Evolutionary conservation across 176 grass and related monocot species (phyloP).

Genomic region (Triticum aestivum): IWGSC_CS_RefSeq_v2.1 NC_057804.1:449938823-449939322

Average conservation of each 20-base stretch:
- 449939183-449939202: neutral
- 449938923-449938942: neutral
- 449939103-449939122: conserved; percentile 18
- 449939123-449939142: neutral
- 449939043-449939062: conserved; percentile 95
- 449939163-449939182: neutral
- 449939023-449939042: conserved; percentile 79
- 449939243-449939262: conserved; percentile 16
- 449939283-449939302: neutral
- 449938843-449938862: conserved; percentile 97
- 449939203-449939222: neutral
- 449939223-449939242: neutral
- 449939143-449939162: neutral
- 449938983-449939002: conserved; percentile 98
- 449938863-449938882: conserved; percentile 98
- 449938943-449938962: conserved; percentile 25
- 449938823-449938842: conserved; percentile 91
- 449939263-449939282: conserved; percentile 8
- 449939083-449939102: conserved; percentile 61
- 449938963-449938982: conserved; percentile 64
- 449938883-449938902: conserved; percentile 25
- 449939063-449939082: conserved; percentile 75
- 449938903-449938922: neutral
- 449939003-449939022: conserved; percentile 70
- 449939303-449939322: neutral